Evolutionary conservation across 768 basidiomycete species (phyloP), one percentile per base, ranked within the genome.

Genomic region (Boletellus ananas): DNA sequence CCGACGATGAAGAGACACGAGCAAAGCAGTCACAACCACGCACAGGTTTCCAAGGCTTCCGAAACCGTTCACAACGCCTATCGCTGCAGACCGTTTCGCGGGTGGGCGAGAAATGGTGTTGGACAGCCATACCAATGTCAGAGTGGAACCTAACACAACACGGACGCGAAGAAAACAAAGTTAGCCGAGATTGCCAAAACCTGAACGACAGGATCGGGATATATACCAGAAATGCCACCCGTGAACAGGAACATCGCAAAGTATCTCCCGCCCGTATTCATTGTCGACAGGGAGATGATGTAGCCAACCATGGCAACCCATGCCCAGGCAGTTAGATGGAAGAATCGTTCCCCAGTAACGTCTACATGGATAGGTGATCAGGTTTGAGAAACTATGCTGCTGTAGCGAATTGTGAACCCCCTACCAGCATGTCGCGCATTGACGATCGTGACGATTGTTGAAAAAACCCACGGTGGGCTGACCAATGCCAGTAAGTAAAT

Each of bases 211-310:
- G 29, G 29, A 3, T 3, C 7, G 29, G 29, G 29, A 29, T 29
- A 29, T 29, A 11, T 29, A 29, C 29, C 29, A 29, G 29, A 29
- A 11, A 29, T 29, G 42, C 83, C 83, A 45, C 66, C 64, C 0
- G 83, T 75, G 81, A 86, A 83, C 27, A 85, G 69, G 65, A 84
- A 85, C 63, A 85, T 65, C 1, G 80, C 74, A 23, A 85, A 70
- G 54, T 85, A 85, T 45, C 83, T 76, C 1, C 72, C 81, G 0
- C 64, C 74, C 18, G 73, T 72, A 3, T 64, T 68, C 67, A 73
- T 73, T 0, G 82, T 84, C 2, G 75, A 76, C 18, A 84, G 61
- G 2, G 75, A 76, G 52, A 85, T 81, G 53, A 85, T 78, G 55
- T 78, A 85, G 1, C 80, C 84, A 3, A 82, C 36, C 2, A 85